Evolutionary conservation across 805 yeast genomes (phyloP), one percentile per base, ranked within the genome.

Genomic region (Sungouiozyma ichnusensis): DNA sequence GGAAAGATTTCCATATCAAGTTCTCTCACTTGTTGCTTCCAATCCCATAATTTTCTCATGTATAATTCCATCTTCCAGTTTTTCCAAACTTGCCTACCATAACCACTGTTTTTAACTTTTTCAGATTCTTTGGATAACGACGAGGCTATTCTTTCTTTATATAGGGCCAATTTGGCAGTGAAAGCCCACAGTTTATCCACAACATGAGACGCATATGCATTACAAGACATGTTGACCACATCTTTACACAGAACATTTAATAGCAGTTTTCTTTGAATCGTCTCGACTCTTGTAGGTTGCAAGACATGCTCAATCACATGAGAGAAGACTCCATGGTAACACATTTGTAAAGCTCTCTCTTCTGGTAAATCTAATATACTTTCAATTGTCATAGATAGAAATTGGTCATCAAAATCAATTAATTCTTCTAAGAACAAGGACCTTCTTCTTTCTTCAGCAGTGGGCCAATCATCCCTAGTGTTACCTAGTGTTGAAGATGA

Each of bases 11-110:
- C 72, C 35, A 57, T 51, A 46, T 72, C 76, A 49, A 72, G 73
- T 36, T 74, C 72, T 44, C 76, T 83, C 15, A 80, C 69, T 33
- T 74, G 49, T 44, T 51, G 65, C 62, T 82, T 85, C 97, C 97
- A 90, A 55, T 87, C 96, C 54, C 69, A 75, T 59, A 46, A 46
- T 38, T 50, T 51, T 38, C 55, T 43, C 16, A 47, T 18, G 54
- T 78, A 90, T 52, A 79, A 64, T 57, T 90, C 97, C 80, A 90
- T 73, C 29, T 74, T 66, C 97, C 97, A 90, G 60, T 90, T 92
- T 58, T 82, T 84, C 97, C 97, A 90, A 1, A 92, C 97, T 52
- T 78, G 72, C 57, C 81, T 76, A 31, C 98, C 98, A 55, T 90
- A 92, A 11, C 69, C 74, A 56, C 95, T 84, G 46, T 80, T 85